Evolutionary conservation across 805 yeast genomes (phyloP), one percentile per base, ranked within the genome.

Genomic region (Metschnikowia amazonensis): DNA sequence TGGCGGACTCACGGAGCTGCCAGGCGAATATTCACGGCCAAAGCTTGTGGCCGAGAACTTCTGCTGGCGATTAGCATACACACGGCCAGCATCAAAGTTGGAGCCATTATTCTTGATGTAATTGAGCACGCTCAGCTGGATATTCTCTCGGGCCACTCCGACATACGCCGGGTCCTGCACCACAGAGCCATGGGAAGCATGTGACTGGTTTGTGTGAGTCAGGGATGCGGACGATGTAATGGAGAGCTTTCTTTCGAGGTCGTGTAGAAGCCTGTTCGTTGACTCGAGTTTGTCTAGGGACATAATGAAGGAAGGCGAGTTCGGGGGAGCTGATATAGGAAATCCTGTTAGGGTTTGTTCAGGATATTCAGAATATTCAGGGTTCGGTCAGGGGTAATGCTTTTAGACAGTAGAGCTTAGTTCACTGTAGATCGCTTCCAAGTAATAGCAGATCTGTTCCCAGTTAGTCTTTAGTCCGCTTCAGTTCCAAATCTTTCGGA

Each of bases 181-280:
- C 47, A 53, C 57, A 23, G 50, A 51, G 17, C 59, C 56, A 23
- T 55, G 54, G 17, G 60, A 53, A 5, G 49, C 47, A 18, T 39
- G 42, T 5, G 42, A 39, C 9, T 30, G 35, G 35, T 29, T 20
- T 13, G 69, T 62, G 24, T 60, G 64, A 39, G 57, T 54, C 48
- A 62, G 60, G 14, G 67, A 60, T n/a, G 65, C 50, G 16, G 61
- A 46, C 46, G 67, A 64, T 5, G 53, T 52, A n/a, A 60, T 52
- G 28, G 65, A 58, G 42, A 68, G 59, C 48, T 66, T 65, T n/a
- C 70, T 58, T 50, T 67, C 72, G 41, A 67, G 52, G 43, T 65
- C 68, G 23, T 56, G 53, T 31, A 65, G 58, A 13, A 57, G 52
- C 43, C 55, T 48, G 50, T 65, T 65, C 30, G 70, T 62, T 43